These are phyloP conservation scores for Lactarius quietus DNA, from an alignment of 768 basidiomycete genomes.

Conservation along the genomic window DNA sequence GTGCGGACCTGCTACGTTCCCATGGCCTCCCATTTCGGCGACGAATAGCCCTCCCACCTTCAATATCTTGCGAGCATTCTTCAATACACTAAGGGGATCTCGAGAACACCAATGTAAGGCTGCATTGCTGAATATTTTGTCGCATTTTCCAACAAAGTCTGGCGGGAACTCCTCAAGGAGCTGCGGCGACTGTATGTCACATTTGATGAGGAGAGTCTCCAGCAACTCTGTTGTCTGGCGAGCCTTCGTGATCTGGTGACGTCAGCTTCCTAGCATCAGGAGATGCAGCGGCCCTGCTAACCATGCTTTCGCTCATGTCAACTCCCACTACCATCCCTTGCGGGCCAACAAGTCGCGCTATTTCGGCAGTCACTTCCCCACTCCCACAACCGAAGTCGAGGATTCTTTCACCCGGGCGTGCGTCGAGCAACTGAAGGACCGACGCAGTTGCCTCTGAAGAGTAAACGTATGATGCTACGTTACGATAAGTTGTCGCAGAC, in stretches of 20 bases:
- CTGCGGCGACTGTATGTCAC: slow-evolving; percentile 46
- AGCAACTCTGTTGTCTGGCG: slow-evolving; percentile 20
- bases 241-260: slow-evolving; percentile 51
- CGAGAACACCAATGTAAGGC: slow-evolving; percentile 83
- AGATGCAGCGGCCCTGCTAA: slow-evolving; percentile 32
- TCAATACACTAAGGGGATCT: slow-evolving; percentile 62
- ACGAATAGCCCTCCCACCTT: slow-evolving; percentile 70
- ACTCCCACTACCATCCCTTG: slow-evolving; percentile 59
- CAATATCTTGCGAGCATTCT: slow-evolving; percentile 54
- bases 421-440: slow-evolving; percentile 57
- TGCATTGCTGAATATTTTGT: slow-evolving; percentile 79
- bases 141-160: slow-evolving; percentile 44
- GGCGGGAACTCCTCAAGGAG: slow-evolving; percentile 26
- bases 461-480: slow-evolving; percentile 69
- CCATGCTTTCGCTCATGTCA: slow-evolving; percentile 73
- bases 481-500: slow-evolving; percentile 59
- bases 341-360: slow-evolving; percentile 50
- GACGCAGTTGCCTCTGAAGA: slow-evolving; percentile 48
- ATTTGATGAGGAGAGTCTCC: slow-evolving; percentile 34
- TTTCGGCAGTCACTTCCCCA: slow-evolving; percentile 64
- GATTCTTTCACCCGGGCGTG: slow-evolving; percentile 63
- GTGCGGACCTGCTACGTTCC: slow-evolving; percentile 60
- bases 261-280: neutral
- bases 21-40: slow-evolving; percentile 74
- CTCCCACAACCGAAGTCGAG: slow-evolving; percentile 82